Evolutionary conservation across 2,329 filamentous ascomycete species (phyloP), one percentile per base, ranked within the genome.

Genomic region (Scortechinia acanthostroma): DNA sequence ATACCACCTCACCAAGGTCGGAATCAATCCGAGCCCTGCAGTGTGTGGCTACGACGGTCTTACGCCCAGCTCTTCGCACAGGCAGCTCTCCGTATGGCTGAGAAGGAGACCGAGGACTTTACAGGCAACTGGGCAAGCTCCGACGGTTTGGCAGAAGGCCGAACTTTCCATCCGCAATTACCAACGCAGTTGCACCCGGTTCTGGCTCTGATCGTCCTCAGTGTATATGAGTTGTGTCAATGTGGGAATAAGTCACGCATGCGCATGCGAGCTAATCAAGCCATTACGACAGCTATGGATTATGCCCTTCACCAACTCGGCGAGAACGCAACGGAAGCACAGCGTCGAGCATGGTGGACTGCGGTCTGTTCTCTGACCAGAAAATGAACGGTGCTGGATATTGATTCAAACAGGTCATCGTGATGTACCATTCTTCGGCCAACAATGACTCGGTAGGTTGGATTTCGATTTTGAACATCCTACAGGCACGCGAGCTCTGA

Each of bases 171-270:
- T 50, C 56, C 65, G 1, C 53, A 56, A 2, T 59, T 70, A 3
- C 70, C 70, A 3, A 46, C 68, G 1, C 68, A 73, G 48, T 55
- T 71, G 3, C 71, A 76, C 51, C 63, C 61, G 51, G 64, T 74
- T 28, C 58, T 74, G 22, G 69, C 72, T 2, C 57, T 74, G 22
- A 58, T 71, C 43, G 51, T 76, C 13, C 55, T 76, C 2, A 71
- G 69, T 50, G 62, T 72, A 3, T 76, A 75, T 51, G 72, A 76
- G 53, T 76, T 75, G 54, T 65, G 68, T 1, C 71, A 76, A 48
- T 61, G 72, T 3, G 72, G 72, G 1, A 76, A 76, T 50, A 55
- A 74, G 49, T 68, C 69, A 48, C 74, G 74, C 53, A 73, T 74
- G 70, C 61, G 65, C 45, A 66, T 62, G 46, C 61, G 71, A 44